Percentiles rank a stretch among this genome's conserved stretches.
Evolutionary conservation across 202 grass and related monocot genomes (phyloP).

Genomic region (Cymbopogon flexuosus): DNA sequence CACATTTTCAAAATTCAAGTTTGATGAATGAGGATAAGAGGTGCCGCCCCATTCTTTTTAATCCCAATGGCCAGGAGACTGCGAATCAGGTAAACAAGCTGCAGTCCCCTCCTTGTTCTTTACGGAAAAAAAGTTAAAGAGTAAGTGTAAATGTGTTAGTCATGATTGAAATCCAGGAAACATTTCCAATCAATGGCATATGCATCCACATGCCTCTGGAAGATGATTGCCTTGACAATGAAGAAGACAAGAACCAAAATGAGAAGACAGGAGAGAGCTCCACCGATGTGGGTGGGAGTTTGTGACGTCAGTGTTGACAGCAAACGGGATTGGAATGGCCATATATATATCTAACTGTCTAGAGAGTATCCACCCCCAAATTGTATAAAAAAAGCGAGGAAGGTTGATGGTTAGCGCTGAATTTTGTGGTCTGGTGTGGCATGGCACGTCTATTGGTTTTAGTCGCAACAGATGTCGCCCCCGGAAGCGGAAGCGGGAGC

Average conservation of each 20-base stretch:
- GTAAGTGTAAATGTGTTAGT: background rate
- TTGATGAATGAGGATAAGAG: conserved; percentile 99
- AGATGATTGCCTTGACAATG: conserved; percentile 39
- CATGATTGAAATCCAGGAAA: conserved; percentile 46
- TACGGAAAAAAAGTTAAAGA: background rate
- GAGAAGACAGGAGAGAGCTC: conserved; percentile 42
- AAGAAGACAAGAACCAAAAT: conserved; percentile 33
- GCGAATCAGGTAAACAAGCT: conserved; percentile 50
- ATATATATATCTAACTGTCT: conserved; percentile 30
- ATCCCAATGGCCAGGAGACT: conserved; percentile 54
- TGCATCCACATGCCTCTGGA: conserved; percentile 43
- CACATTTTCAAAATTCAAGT: conserved; percentile 93
- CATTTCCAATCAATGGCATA: conserved; percentile 57
- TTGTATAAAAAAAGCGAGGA: conserved; percentile 49
- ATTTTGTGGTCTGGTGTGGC: conserved; percentile 39
- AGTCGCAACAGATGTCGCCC: conserved; percentile 41
- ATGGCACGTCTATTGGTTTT: conserved; percentile 47
- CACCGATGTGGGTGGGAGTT: background rate
- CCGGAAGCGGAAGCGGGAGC: background rate
- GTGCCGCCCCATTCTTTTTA: conserved; percentile 90
- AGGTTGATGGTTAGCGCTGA: conserved; percentile 29
- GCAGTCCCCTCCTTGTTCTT: background rate
- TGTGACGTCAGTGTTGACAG: conserved; percentile 32
- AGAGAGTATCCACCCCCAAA: conserved; percentile 38
- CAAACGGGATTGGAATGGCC: background rate